Percentiles rank a stretch among this genome's conserved stretches.
These are phyloP conservation scores for Eucalyptus viminalis DNA, from an alignment of 345 rosid species.

Conservation along the genomic window DNA sequence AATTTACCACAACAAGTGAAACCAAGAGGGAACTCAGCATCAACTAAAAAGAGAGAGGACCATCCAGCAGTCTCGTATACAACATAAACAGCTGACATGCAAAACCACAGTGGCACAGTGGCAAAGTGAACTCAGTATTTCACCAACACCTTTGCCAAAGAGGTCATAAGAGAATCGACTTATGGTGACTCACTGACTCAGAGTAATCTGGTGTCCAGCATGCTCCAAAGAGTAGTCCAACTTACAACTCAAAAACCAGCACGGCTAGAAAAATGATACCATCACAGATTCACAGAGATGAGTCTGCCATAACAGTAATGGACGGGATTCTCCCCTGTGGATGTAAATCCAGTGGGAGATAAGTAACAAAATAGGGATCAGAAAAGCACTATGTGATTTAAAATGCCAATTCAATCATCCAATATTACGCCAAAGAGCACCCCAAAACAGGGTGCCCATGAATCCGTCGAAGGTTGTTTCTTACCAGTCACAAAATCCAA, in stretches of 20 bases:
- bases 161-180: neutral
- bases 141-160: neutral
- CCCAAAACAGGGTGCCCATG: neutral
- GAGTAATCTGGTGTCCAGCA: neutral
- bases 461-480: neutral
- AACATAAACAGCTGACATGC: neutral
- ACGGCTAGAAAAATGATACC: neutral
- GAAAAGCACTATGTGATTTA: neutral
- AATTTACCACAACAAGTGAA: neutral
- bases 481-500: neutral
- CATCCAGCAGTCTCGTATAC: neutral
- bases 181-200: neutral
- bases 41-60: neutral
- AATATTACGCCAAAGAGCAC: neutral
- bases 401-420: neutral
- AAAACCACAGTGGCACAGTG: neutral
- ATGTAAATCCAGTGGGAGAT: neutral
- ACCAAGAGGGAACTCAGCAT: neutral
- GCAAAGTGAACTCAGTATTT: neutral
- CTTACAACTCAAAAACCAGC: neutral
- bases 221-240: neutral
- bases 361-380: neutral
- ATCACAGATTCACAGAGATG: neutral
- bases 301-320: neutral
- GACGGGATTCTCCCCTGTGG: neutral